Conservation (phyloP, 2,329 filamentous ascomycete species). For the Verticillium dahliae region DNA sequence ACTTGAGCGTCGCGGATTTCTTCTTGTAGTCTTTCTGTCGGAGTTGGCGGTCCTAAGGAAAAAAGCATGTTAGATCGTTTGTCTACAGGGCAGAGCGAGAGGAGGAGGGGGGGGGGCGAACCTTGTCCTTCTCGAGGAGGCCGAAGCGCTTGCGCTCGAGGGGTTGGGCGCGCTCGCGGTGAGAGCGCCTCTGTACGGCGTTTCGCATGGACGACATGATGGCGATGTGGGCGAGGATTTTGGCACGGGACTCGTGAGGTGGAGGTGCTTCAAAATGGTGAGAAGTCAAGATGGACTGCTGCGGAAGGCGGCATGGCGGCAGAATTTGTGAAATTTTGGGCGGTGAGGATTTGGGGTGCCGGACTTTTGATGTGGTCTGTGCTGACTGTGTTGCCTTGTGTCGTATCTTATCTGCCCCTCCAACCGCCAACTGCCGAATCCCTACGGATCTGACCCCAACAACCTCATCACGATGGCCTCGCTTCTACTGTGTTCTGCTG, state of each 20-base stretch:
- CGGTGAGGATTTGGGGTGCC: slow-evolving; percentile 4
- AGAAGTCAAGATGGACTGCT: not conserved
- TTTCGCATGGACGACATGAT: slow-evolving; percentile 51
- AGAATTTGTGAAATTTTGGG: slow-evolving; percentile 14
- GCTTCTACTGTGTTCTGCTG: too few species aligned
- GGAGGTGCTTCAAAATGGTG: not conserved
- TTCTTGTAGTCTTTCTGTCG: slow-evolving; percentile 60
- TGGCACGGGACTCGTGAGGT: not conserved
- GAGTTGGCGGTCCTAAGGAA: slow-evolving; percentile 51
- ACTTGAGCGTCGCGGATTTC: slow-evolving; percentile 56
- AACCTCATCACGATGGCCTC: too few species aligned
- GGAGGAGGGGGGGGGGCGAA: slow-evolving; percentile 19
- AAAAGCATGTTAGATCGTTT: too few species aligned
- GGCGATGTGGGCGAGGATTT: not conserved
- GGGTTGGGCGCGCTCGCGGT: slow-evolving; percentile 86
- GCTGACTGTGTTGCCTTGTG: not conserved
- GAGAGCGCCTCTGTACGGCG: slow-evolving; percentile 71
- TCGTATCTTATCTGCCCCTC: not conserved
- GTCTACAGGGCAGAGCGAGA: too few species aligned
- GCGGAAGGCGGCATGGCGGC: slow-evolving; percentile 9
- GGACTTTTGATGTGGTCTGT: not conserved
- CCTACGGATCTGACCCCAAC: not conserved
- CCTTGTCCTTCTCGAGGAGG: slow-evolving; percentile 93
- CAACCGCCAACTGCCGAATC: not conserved
- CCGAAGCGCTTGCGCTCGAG: slow-evolving; percentile 79